These are phyloP conservation scores for Hypoxylon sp. DNA, from an alignment of 2,329 filamentous ascomycete species.

Conservation along the genomic window DNA sequence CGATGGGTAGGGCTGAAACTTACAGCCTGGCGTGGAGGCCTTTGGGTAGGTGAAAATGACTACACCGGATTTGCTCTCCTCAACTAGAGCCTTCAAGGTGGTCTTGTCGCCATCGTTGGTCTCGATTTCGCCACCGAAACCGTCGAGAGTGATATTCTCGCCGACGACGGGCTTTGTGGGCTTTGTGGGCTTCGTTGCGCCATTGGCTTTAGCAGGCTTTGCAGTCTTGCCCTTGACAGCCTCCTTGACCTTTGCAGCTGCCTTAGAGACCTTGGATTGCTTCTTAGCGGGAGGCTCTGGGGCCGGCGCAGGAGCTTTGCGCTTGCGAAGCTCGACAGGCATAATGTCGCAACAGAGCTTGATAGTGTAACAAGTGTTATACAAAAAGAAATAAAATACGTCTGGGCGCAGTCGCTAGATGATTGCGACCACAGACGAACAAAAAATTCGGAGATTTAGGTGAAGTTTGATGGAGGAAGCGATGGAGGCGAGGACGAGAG, in stretches of 20 bases:
- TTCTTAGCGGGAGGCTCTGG: slow-evolving; percentile 56
- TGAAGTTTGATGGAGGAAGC: slow-evolving; percentile 31
- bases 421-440: slow-evolving; percentile 33
- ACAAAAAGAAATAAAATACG: slow-evolving; percentile 21
- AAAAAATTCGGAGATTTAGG: slow-evolving; percentile 28
- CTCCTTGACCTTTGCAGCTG: slow-evolving; percentile 54
- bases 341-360: slow-evolving; percentile 46
- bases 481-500: slow-evolving; percentile 40
- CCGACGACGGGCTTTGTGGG: slow-evolving; percentile 65
- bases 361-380: slow-evolving; percentile 19
- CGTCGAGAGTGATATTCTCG: slow-evolving; percentile 66
- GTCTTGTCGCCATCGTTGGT: slow-evolving; percentile 86
- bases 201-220: slow-evolving; percentile 49
- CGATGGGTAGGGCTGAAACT: slow-evolving; percentile 65
- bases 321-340: slow-evolving; percentile 60
- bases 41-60: slow-evolving; percentile 96
- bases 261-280: slow-evolving; percentile 56
- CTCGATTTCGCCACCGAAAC: slow-evolving; percentile 79
- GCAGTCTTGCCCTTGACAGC: slow-evolving; percentile 47
- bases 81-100: slow-evolving; percentile 82
- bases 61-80: slow-evolving; percentile 85
- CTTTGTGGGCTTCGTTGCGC: slow-evolving; percentile 54
- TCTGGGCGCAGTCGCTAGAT: slow-evolving; percentile 34
- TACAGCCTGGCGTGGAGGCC: slow-evolving; percentile 94
- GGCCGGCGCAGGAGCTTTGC: slow-evolving; percentile 57